Conservation (phyloP, 2,329 filamentous ascomycete species). For the Pseudonectria buxi region DNA sequence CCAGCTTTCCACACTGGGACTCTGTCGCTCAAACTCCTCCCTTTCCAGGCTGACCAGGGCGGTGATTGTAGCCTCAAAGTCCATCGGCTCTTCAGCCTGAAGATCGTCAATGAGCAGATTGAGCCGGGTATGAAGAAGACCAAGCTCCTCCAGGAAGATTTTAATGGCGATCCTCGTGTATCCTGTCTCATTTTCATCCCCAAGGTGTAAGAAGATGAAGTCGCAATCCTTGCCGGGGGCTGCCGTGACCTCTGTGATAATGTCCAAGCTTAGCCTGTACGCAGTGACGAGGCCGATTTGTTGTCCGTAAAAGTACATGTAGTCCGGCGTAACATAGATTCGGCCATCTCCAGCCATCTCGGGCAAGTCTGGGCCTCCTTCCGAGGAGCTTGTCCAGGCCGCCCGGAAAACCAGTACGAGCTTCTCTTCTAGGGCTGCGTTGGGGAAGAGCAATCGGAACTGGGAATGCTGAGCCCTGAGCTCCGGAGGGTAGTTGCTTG, state of each 20-base stretch:
- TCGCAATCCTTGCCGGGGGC: slow-evolving; percentile 88
- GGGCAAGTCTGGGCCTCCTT: slow-evolving; percentile 35
- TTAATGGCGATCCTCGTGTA: slow-evolving; percentile 79
- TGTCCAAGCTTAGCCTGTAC: slow-evolving; percentile 66
- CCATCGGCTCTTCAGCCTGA: slow-evolving; percentile 62
- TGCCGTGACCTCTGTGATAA: slow-evolving; percentile 81
- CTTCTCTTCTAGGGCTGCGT: slow-evolving; percentile 69
- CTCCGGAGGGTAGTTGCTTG: slow-evolving; percentile 70
- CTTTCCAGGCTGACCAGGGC: slow-evolving; percentile 69
- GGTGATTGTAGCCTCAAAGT: slow-evolving; percentile 62
- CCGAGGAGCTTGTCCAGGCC: slow-evolving; percentile 61
- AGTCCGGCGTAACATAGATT: slow-evolving; percentile 78
- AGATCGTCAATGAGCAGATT: slow-evolving; percentile 81
- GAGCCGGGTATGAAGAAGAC: slow-evolving; percentile 72
- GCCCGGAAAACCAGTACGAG: slow-evolving; percentile 88
- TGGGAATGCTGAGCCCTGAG: slow-evolving; percentile 84
- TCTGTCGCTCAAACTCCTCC: slow-evolving; percentile 48
- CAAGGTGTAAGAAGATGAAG: slow-evolving; percentile 77
- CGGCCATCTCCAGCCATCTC: slow-evolving; percentile 59
- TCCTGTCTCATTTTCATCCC: slow-evolving; percentile 56
- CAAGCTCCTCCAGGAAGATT: slow-evolving; percentile 82
- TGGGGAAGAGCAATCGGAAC: slow-evolving; percentile 85
- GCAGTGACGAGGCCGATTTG: slow-evolving; percentile 86
- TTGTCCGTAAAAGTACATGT: slow-evolving; percentile 95
- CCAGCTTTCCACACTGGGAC: slow-evolving; percentile 82